These are phyloP conservation scores for Penicillium parvum DNA, from an alignment of 495 filamentous ascomycete genomes.

Conservation along the genomic window DNA sequence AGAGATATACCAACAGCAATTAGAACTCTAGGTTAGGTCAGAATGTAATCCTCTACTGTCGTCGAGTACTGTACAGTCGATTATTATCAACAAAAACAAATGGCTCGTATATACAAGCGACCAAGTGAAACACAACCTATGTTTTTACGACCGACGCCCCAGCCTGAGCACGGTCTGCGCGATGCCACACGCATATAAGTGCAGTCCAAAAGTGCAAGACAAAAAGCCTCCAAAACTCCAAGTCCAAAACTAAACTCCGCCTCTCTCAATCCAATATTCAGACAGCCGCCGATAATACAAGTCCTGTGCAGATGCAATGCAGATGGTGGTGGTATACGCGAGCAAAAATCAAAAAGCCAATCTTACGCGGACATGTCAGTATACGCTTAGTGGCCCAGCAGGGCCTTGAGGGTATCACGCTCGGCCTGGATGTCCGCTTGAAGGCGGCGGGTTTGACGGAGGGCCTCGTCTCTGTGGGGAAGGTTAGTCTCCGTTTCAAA, in stretches of 20 bases:
- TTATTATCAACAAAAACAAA: conserved; percentile 17
- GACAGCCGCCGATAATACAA: conserved; percentile 1
- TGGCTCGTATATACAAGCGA: conserved; percentile 22
- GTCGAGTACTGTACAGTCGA: conserved; percentile 21
- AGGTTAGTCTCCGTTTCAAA: conserved; percentile 12
- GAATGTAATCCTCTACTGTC: background rate
- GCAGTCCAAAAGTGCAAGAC: conserved; percentile 1
- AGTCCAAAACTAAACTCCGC: conserved; percentile 5
- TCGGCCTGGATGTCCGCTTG: conserved; percentile 60
- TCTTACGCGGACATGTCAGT: no score
- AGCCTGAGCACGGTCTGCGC: conserved; percentile 5
- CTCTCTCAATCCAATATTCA: background rate
- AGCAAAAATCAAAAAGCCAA: conserved; percentile 2
- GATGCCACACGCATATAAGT: conserved; percentile 10
- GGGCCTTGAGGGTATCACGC: conserved; percentile 49
- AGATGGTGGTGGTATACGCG: conserved; percentile 24
- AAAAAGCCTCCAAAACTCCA: conserved; percentile 8
- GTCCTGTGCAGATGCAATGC: conserved; percentile 25
- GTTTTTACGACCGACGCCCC: conserved; percentile 4
- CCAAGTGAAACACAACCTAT: conserved; percentile 3
- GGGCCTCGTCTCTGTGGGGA: conserved; percentile 67
- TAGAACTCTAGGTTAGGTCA: background rate
- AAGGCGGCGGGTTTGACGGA: conserved; percentile 74
- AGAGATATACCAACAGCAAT: no score
- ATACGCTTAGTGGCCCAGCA: conserved; percentile 35